phyloP scores from a whole-genome alignment of 495 filamentous ascomycete genomes.

The Clohesyomyces aquaticus region DNA sequence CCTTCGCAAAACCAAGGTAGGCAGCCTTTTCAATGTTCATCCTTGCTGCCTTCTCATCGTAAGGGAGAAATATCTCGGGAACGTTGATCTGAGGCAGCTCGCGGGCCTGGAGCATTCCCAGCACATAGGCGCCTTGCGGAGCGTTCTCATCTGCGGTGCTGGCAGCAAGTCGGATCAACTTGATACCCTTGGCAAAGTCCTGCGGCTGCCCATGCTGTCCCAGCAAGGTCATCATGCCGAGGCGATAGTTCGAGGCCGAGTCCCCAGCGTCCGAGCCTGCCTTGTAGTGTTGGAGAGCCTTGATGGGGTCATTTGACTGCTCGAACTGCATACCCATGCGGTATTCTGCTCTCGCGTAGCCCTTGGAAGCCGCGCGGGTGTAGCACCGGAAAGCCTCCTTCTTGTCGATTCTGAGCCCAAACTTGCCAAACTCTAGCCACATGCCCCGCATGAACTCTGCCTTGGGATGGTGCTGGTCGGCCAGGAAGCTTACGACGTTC shows the following conservation, averaged over 20 bases:
- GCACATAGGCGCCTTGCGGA: constrained; percentile 94
- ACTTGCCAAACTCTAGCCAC: constrained; percentile 98
- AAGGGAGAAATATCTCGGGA: constrained; percentile 72
- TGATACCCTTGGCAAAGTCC: constrained; percentile 75
- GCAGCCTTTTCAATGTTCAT: constrained; percentile 96
- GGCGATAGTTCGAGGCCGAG: constrained; percentile 91
- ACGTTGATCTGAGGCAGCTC: constrained; percentile 87
- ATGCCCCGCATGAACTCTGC: constrained; percentile 93
- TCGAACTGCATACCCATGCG: constrained; percentile 98
- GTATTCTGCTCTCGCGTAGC: constrained; percentile 94
- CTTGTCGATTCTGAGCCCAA: constrained; percentile 84
- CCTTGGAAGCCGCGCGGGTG: constrained; percentile 79
- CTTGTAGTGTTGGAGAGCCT: constrained; percentile 87
- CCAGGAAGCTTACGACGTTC: constrained; percentile 86
- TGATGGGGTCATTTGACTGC: constrained; percentile 83
- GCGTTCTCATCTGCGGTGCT: constrained; percentile 94
- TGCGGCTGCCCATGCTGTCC: constrained; percentile 88
- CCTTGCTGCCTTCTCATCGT: constrained; percentile 73
- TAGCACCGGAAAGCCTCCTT: constrained; percentile 91
- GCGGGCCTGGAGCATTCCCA: constrained; percentile 89
- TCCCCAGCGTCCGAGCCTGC: constrained; percentile 75
- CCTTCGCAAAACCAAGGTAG: constrained; percentile 94
- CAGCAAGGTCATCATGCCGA: constrained; percentile 96
- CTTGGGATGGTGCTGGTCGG: constrained; percentile 89
- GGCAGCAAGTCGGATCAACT: constrained; percentile 80